Percentiles rank a stretch among this genome's conserved stretches.
These are phyloP conservation scores for Nidula microcarpa DNA, from an alignment of 768 basidiomycete species.

Conservation along the genomic window DNA sequence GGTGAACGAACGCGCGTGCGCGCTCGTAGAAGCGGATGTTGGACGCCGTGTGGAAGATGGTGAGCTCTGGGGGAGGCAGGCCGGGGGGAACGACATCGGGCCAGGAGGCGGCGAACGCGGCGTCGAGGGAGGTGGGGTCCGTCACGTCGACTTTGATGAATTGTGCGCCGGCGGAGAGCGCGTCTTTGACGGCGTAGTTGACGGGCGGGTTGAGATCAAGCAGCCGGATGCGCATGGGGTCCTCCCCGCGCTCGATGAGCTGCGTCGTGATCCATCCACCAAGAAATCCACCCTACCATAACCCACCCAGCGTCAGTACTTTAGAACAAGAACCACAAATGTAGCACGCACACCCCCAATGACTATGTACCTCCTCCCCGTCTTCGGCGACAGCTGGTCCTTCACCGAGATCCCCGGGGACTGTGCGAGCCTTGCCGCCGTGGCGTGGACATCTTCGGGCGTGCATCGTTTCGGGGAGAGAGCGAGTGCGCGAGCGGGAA, in stretches of 20 bases:
- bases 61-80: conserved; percentile 35
- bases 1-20: conserved; percentile 40
- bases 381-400: conserved; percentile 58
- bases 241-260: conserved; percentile 67
- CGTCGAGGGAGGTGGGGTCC: conserved; percentile 46
- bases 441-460: conserved; percentile 31
- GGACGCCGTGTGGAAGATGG: conserved; percentile 76
- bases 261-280: conserved; percentile 78
- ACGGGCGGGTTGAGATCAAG: conserved; percentile 64
- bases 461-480: conserved; percentile 54
- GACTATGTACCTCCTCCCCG: conserved; percentile 73
- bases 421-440: conserved; percentile 31
- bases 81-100: conserved; percentile 20
- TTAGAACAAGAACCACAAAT: background rate
- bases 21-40: conserved; percentile 79
- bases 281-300: conserved; percentile 61
- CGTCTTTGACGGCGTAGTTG: conserved; percentile 52
- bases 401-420: conserved; percentile 28
- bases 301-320: background rate
- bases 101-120: conserved; percentile 68
- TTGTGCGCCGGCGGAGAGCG: conserved; percentile 46
- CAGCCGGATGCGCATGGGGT: conserved; percentile 59
- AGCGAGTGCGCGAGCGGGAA: conserved; percentile 43
- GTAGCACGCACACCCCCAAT: conserved; percentile 61
- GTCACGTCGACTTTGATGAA: conserved; percentile 62